phyloP scores from a whole-genome alignment of 2,329 filamentous ascomycete genomes.

The Thielaviopsis ethacetica region DNA sequence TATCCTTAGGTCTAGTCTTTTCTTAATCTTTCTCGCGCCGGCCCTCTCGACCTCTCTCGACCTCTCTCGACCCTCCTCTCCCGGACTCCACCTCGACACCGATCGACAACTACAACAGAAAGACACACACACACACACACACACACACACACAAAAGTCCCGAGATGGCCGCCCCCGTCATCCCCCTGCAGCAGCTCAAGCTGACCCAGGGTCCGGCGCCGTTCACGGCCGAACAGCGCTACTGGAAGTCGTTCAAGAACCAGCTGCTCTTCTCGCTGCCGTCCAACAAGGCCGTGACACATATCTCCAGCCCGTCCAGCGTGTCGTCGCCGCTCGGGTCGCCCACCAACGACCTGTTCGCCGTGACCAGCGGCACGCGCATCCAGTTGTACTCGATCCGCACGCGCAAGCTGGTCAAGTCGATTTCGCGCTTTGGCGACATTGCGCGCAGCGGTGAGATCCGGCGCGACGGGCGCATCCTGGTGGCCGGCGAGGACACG shows the following conservation, averaged over 20 bases:
- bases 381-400: constrained; percentile 88
- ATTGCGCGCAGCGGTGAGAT: constrained; percentile 82
- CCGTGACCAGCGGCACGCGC: constrained; percentile 83
- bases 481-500: constrained; percentile 81
- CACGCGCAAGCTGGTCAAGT: constrained; percentile 83
- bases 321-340: constrained; percentile 23
- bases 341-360: constrained; percentile 56
- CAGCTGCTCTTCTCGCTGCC: constrained; percentile 80
- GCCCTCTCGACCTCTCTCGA: not conserved
- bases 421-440: constrained; percentile 84
- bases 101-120: not conserved
- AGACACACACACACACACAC: not conserved
- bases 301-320: constrained; percentile 50
- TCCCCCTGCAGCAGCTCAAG: constrained; percentile 64
- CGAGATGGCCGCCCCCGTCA: constrained; percentile 72
- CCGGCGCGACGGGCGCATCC: constrained; percentile 69
- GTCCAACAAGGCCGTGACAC: constrained; percentile 74
- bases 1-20: no score
- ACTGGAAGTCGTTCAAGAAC: constrained; percentile 93
- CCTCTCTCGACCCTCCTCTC: not conserved
- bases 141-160: not conserved
- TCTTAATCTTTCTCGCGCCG: not conserved
- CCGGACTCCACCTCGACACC: not conserved
- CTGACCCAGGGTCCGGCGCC: constrained; percentile 68
- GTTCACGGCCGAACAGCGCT: constrained; percentile 79